These are phyloP conservation scores for Truncatella angustata DNA, from an alignment of 2,329 filamentous ascomycete genomes.

Conservation along the genomic window DNA sequence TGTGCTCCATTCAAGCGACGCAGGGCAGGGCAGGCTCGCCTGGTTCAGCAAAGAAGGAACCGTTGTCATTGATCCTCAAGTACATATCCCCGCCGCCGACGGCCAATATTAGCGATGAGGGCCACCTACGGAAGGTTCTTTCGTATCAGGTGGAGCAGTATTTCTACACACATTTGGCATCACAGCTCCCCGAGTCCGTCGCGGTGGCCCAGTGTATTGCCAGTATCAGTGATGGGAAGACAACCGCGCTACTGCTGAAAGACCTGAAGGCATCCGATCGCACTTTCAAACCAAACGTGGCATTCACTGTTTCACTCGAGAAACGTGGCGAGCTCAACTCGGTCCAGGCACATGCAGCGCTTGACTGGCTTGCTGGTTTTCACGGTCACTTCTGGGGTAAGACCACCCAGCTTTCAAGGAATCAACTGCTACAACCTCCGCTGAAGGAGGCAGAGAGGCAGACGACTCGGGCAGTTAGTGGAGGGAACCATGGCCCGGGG, in stretches of 20 bases:
- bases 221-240: conserved; percentile 19
- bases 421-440: conserved; percentile 47
- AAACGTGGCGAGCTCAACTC: conserved; percentile 46
- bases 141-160: conserved; percentile 67
- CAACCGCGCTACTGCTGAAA: conserved; percentile 19
- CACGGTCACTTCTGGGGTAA: conserved; percentile 52
- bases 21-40: background rate
- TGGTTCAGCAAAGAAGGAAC: conserved; percentile 16
- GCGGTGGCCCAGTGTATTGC: conserved; percentile 50
- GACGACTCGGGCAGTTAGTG: conserved; percentile 10
- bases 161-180: conserved; percentile 60
- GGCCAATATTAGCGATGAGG: conserved; percentile 46
- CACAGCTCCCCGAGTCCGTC: conserved; percentile 38
- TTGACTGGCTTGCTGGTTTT: conserved; percentile 64
- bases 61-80: conserved; percentile 53
- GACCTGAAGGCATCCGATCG: conserved; percentile 15
- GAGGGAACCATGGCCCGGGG: background rate
- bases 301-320: conserved; percentile 56
- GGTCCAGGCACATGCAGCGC: conserved; percentile 48
- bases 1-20: conserved; percentile 51
- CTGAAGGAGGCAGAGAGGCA: conserved; percentile 47
- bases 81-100: conserved; percentile 52
- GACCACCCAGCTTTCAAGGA: conserved; percentile 18
- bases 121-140: conserved; percentile 63
- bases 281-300: conserved; percentile 35